Evolutionary conservation across 345 rosid species (phyloP), one percentile per base, ranked within the genome.

Genomic region (Hibiscus tridactylites): DNA sequence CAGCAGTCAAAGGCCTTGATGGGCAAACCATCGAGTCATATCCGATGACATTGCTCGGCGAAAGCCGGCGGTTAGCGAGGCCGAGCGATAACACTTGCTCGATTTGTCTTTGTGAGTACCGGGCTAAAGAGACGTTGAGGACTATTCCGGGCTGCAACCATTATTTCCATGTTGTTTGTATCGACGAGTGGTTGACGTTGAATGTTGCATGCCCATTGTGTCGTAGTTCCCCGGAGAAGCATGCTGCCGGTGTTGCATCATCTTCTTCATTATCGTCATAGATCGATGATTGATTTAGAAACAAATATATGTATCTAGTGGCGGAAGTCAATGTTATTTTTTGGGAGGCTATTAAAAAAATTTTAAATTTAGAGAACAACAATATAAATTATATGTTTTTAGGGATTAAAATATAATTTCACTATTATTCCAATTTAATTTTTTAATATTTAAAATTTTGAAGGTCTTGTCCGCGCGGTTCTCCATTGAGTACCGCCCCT

Each of bases 121-220:
- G 26, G 1, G 56, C 65, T 58, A 24, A 58, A 26, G 65, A 71
- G 11, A 71, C 3, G 3, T 37, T 58, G 26, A 37, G 64, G 52
- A 71, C 73, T 39, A 57, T 71, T 11, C 73, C 73, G 12, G 42
- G 39, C 3, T 71, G 73, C 53, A 37, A 42, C 3, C 73, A 71
- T 71, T 58, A 71, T 39, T 58, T 57, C 9, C 73, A 71, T 71
- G 65, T 54, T 2, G 11, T 5, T 37, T 70, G 73, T 42, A 35
- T 70, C 1, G 73, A 70, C 15, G 73, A 70, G 35, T 70, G 73
- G 73, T 42, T 70, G 61, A 37, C 16, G 15, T 37, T 70, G 64
- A 70, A 70, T 21, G 39, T 29, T 39, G 17, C 64, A 10, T 70
- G 73, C 9, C 65, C 73, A 3, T 56, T 70, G 9, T 70, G 65